Evolutionary conservation across 1,284 basidiomycete species (phyloP).

Genomic region (Cryptococcus amylolentus): DNA sequence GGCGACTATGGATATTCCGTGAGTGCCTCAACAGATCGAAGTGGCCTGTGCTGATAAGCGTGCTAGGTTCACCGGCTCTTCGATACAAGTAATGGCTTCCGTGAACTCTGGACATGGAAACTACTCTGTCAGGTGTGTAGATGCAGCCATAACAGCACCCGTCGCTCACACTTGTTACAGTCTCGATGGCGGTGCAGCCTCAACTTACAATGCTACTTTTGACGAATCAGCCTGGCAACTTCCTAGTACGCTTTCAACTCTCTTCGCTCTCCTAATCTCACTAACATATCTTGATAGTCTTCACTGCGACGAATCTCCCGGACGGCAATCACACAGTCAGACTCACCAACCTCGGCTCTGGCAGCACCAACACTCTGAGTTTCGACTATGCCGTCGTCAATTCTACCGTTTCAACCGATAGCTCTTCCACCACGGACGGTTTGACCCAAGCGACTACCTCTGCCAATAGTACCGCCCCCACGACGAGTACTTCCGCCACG

Average conservation of each 20-base stretch:
- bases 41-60: neutral
- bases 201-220: constrained; percentile 8
- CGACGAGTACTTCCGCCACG: neutral
- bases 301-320: constrained; percentile 8
- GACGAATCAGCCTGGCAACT: neutral
- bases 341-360: constrained; percentile 15
- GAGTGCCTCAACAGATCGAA: neutral
- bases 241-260: neutral
- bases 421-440: neutral
- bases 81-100: constrained; percentile 14
- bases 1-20: constrained; percentile 6
- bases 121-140: constrained; percentile 16
- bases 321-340: constrained; percentile 15
- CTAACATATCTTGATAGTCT: constrained; percentile 6
- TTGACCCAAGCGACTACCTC: neutral
- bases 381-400: constrained; percentile 21
- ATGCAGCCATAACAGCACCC: neutral
- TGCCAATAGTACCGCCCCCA: neutral
- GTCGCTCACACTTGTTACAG: neutral
- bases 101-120: constrained; percentile 17
- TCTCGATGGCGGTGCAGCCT: constrained; percentile 13
- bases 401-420: constrained; percentile 8
- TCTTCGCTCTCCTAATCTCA: neutral
- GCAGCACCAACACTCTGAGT: neutral
- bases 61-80: constrained; percentile 12